Conservation (phyloP, 192 early-diverging fungal species). For the Coemansia reversa region DNA sequence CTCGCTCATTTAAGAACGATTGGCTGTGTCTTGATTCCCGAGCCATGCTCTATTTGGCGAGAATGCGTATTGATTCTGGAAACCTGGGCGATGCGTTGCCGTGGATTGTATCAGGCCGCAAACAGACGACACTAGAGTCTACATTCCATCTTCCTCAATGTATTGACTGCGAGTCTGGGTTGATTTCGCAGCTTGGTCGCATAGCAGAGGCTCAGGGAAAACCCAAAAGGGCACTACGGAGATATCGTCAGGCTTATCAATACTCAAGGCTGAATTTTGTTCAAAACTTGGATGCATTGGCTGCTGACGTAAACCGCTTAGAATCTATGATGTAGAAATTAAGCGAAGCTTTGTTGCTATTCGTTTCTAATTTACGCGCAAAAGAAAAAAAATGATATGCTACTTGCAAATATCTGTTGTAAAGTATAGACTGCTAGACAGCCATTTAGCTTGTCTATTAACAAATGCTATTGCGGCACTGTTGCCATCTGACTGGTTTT, state of each 20-base stretch:
- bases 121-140: constrained; percentile 9
- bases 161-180: constrained; percentile 32
- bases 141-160: constrained; percentile 21
- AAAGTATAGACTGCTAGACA: constrained; percentile 6
- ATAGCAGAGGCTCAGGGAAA: constrained; percentile 39
- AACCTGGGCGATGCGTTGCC: constrained; percentile 20
- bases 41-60: constrained; percentile 37
- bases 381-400: neutral
- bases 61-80: constrained; percentile 25
- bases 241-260: constrained; percentile 46
- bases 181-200: constrained; percentile 33
- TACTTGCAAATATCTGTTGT: neutral
- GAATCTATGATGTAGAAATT: neutral
- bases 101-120: constrained; percentile 36
- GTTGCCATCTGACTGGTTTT: neutral
- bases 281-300: constrained; percentile 10
- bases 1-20: constrained; percentile 28
- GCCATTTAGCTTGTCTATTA: constrained; percentile 26
- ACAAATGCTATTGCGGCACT: constrained; percentile 3
- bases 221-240: constrained; percentile 24
- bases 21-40: constrained; percentile 47
- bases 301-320: constrained; percentile 23
- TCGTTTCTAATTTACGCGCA: neutral
- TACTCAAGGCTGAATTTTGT: constrained; percentile 28
- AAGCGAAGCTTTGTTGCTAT: neutral